Base-by-base conservation (phyloP, 2,329 filamentous ascomycete species). In the Diaporthe sp. region DNA sequence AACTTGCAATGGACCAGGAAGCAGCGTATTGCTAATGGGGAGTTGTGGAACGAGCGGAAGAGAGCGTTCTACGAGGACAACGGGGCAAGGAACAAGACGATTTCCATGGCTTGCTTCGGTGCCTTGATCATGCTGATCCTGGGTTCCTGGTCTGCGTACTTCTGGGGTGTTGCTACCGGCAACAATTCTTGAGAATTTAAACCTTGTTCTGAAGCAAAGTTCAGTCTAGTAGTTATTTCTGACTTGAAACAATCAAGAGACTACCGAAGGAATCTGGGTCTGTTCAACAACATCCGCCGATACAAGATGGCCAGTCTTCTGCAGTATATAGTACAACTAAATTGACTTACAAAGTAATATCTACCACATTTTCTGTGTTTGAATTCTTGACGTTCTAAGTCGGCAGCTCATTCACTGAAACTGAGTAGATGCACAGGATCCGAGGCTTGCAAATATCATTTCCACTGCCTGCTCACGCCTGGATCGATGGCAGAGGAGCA, bases 1-100 rank as follows among this genome's bases (percentile, higher is more conserved):
- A 82, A 86, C 13, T 78, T 92, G 72, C 91, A 92, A 78, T 92
- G 90, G 90, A 90, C 87, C 3, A 84, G 89, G 17, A 89, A 89
- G 81, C 83, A 88, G 80, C 85, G 91, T 25, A 81, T 89, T 19
- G 78, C 77, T 0, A 85, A 85, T 0, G 87, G 88, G 0, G 82
- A 86, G 1, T 62, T 86, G 8, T 86, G 89, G 68, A 84, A 84
- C 25, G 82, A 81, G 6, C 83, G 62, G 39, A 87, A 86, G 51
- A 82, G 86, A 61, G 80, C 80, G 13, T 87, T 87, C 70, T 68
- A 68, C 13, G 62, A 53, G 46, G 62, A 68, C 31, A 68, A 68
- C 57, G 81, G 80, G 2, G 76, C 77, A 1, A 82, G 84, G 70
- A 89, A 88, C 62, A 83, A 79, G 71, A 79, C 77, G 70, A 82